A percentile compares a stretch with the other conserved stretches of the same genome.
Conservation (phyloP, 208 protist species). For the Leptomonas seymouri region DNA sequence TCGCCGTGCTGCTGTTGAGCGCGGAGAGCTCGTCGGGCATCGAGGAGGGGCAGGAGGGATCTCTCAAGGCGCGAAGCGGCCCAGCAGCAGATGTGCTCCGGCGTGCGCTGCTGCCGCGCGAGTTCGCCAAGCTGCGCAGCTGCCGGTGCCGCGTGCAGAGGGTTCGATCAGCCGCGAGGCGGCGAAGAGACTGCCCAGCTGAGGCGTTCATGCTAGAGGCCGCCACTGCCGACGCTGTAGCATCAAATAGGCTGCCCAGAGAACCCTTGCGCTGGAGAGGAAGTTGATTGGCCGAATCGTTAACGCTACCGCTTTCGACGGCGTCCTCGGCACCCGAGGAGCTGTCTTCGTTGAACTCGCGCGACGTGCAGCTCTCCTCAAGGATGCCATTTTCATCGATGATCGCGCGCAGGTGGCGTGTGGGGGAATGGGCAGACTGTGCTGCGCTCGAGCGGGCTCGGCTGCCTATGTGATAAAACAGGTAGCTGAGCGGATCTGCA, state of each 20-base stretch:
- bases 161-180: conserved; percentile 17
- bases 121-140: neutral
- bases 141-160: conserved; percentile 16
- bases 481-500: conserved; percentile 62
- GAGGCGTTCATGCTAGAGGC: neutral
- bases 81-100: neutral
- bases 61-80: conserved; percentile 10
- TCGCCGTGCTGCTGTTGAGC: conserved; percentile 11
- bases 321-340: conserved; percentile 27
- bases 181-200: conserved; percentile 10
- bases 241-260: conserved; percentile 31
- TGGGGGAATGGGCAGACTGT: conserved; percentile 49
- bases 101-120: conserved; percentile 23
- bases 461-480: conserved; percentile 56
- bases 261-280: conserved; percentile 37
- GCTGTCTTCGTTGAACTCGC: conserved; percentile 43
- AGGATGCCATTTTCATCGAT: conserved; percentile 32
- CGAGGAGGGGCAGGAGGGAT: neutral
- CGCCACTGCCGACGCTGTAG: neutral
- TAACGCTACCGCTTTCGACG: conserved; percentile 22
- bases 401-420: conserved; percentile 13
- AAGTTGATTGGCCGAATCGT: conserved; percentile 15
- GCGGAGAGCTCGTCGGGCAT: conserved; percentile 21
- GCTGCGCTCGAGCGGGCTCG: conserved; percentile 39
- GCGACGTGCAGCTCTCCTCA: conserved; percentile 51